These are phyloP conservation scores for Leptographium lundbergii DNA, from an alignment of 2,329 filamentous ascomycete species.

Conservation along the genomic window DNA sequence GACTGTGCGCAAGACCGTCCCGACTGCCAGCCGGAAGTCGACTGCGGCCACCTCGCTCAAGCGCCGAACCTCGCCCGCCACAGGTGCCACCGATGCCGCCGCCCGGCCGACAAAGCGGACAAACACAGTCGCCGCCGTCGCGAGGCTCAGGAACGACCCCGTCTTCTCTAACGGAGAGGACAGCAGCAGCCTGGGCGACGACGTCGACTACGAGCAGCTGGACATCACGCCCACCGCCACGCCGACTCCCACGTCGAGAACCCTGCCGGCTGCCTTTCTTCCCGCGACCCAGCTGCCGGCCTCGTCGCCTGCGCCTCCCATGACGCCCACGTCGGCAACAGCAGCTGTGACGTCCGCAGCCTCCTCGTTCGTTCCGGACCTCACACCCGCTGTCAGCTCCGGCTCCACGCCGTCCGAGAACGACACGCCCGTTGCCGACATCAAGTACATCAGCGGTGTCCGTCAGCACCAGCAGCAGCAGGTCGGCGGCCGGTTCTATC, in stretches of 20 bases:
- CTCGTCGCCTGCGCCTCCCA: background rate
- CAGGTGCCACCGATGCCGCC: background rate
- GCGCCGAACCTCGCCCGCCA: conserved; percentile 5
- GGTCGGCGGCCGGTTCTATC: background rate
- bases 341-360: background rate
- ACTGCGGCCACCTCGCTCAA: conserved; percentile 8
- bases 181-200: conserved; percentile 12
- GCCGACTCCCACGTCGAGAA: conserved; percentile 10
- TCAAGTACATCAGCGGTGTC: background rate
- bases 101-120: background rate
- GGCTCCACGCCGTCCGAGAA: conserved; percentile 8
- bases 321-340: background rate
- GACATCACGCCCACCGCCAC: conserved; percentile 13
- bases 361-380: background rate
- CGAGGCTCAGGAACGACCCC: background rate
- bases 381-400: conserved; percentile 7
- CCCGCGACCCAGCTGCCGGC: background rate
- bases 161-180: conserved; percentile 13
- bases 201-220: conserved; percentile 19
- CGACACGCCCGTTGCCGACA: background rate
- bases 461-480: background rate
- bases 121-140: background rate
- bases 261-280: background rate
- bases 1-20: conserved; percentile 14
- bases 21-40: conserved; percentile 13